Evolutionary conservation across 2,329 filamentous ascomycete species (phyloP).

Genomic region (Alternaria consortialis): DNA sequence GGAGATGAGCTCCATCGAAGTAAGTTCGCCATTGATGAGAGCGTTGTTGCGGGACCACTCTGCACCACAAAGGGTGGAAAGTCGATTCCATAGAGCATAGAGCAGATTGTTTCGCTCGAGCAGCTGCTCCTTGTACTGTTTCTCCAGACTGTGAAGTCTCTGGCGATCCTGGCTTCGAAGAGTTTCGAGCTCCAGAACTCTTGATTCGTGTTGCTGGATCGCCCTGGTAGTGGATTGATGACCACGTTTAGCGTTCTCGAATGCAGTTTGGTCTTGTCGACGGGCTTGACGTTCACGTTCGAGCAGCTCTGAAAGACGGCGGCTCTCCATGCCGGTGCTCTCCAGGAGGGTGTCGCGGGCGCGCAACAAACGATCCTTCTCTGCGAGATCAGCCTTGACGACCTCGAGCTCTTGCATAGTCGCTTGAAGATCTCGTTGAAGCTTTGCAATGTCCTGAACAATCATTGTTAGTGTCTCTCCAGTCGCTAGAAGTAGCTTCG

Average conservation of each 20-base stretch:
- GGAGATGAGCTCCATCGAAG: constrained; percentile 84
- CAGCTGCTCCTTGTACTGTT: constrained; percentile 84
- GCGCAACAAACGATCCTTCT: constrained; percentile 90
- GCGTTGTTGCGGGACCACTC: constrained; percentile 94
- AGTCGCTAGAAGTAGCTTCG: background rate
- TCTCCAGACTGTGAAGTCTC: constrained; percentile 78
- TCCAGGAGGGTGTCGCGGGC: constrained; percentile 90
- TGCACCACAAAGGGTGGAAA: constrained; percentile 84
- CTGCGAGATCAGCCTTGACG: constrained; percentile 78
- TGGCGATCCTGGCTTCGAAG: constrained; percentile 79
- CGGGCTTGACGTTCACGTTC: constrained; percentile 89
- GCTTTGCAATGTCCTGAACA: constrained; percentile 77
- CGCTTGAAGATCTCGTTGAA: constrained; percentile 87
- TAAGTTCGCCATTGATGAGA: constrained; percentile 86
- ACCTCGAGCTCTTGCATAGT: constrained; percentile 83
- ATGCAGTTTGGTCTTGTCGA: constrained; percentile 85
- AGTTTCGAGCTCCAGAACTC: constrained; percentile 87
- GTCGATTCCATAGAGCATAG: constrained; percentile 86
- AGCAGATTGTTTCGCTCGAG: constrained; percentile 88
- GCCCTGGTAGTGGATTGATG: constrained; percentile 88
- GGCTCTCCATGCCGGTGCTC: constrained; percentile 84
- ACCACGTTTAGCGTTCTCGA: constrained; percentile 86
- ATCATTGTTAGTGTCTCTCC: constrained; percentile 26
- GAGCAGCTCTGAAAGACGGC: constrained; percentile 84
- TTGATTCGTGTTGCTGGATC: constrained; percentile 82